Evolutionary conservation across 2,329 filamentous ascomycete species (phyloP).

Genomic region (Cercospora brassicicola): DNA sequence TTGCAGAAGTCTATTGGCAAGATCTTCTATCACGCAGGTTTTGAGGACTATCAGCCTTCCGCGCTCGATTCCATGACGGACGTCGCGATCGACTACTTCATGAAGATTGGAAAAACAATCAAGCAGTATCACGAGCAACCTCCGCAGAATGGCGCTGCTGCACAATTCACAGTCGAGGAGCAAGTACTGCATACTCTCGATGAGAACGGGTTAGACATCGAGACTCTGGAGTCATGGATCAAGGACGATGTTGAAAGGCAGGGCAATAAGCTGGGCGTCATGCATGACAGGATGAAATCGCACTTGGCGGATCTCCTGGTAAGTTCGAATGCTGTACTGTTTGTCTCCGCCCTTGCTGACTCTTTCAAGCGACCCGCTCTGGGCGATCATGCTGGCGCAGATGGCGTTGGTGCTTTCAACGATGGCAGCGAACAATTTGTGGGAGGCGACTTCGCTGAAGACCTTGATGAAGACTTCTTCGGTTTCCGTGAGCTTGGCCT

Average conservation of each 20-base stretch:
- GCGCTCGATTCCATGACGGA: slow-evolving; percentile 88
- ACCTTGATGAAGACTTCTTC: slow-evolving; percentile 98
- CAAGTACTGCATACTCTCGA: slow-evolving; percentile 81
- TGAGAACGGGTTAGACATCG: slow-evolving; percentile 79
- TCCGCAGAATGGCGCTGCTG: slow-evolving; percentile 52
- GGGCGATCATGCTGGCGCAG: slow-evolving; percentile 68
- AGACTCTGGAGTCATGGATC: slow-evolving; percentile 78
- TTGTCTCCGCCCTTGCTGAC: slow-evolving; percentile 20
- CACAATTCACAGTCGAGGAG: slow-evolving; percentile 79
- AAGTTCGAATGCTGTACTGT: slow-evolving; percentile 27
- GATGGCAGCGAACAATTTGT: slow-evolving; percentile 97
- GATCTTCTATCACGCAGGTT: slow-evolving; percentile 92
- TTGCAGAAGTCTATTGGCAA: slow-evolving; percentile 90
- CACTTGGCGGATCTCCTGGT: slow-evolving; percentile 86
- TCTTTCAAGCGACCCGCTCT: slow-evolving; percentile 69
- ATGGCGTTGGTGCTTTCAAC: slow-evolving; percentile 88
- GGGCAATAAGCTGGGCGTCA: slow-evolving; percentile 71
- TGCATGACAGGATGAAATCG: slow-evolving; percentile 92
- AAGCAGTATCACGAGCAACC: slow-evolving; percentile 82
- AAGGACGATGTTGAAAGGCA: slow-evolving; percentile 92
- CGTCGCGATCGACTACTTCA: slow-evolving; percentile 84
- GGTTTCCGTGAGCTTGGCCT: slow-evolving; percentile 94
- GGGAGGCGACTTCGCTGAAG: slow-evolving; percentile 93
- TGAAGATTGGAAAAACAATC: slow-evolving; percentile 76
- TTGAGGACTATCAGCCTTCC: slow-evolving; percentile 94